Base-by-base conservation (phyloP, 2,329 filamentous ascomycete species). In the Penicillium crustosum region DNA sequence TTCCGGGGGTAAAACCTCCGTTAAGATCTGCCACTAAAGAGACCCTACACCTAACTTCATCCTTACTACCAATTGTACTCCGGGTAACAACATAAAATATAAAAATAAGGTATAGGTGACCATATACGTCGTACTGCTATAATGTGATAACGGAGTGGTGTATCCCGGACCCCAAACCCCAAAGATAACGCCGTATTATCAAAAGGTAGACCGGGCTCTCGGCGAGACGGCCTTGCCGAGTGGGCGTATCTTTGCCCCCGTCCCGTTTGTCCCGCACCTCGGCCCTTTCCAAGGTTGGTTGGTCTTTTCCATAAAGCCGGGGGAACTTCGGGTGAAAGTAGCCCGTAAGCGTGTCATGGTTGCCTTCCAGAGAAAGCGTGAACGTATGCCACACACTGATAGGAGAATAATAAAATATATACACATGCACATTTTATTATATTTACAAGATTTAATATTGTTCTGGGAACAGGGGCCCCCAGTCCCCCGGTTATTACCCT, bases 1-100 rank as follows among this genome's bases (percentile, higher is more conserved):
- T 48, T 45, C 45, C 45, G 38, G 27, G 52, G 10, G 23, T 21
- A 45, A 35, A 15, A 21, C 19, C 50, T 51, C 33, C 41, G 43
- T 58, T 59, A 59, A 59, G 64, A 66, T 66, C 63, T 61, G 50
- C 63, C 54, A 62, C 61, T 66, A 64, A 60, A 54, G 49, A 47
- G 31, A 42, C 57, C 61, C 55, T 50, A 41, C 58, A 52, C 55
- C 15, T n/a, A 27, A 19, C n/a, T 31, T 15, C 9, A 7, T 17
- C n/a, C 35, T n/a, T 17, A 10, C 21, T 10, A 23, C 21, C 21
- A 15, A 7, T 8, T 23, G 12, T 41, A 41, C 13, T 21, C 13
- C 3, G 19, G 21, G 8, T 25, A 43, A 25, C 27, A 23, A 21
- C 12, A 17, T 33, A 17, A 25, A 33, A 23, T 17, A 13, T 31